Evolutionary conservation across 495 filamentous ascomycete species (phyloP), one percentile per base, ranked within the genome.

Genomic region (Hypomontagnella submonticulosa): DNA sequence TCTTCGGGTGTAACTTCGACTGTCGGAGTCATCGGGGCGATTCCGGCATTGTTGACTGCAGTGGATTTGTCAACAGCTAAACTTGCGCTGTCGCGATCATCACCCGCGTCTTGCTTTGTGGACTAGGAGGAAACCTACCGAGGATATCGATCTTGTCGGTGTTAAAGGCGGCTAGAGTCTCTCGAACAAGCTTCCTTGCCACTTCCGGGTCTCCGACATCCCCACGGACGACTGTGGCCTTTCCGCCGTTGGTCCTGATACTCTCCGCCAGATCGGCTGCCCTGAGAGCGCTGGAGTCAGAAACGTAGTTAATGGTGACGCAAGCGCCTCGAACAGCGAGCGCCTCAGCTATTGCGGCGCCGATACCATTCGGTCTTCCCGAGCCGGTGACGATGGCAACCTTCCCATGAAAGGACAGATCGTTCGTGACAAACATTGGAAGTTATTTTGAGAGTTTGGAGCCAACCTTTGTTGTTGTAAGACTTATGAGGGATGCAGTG

Each of bases 301-400:
- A 80, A 23, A 79, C 71, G 59, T 75, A 68, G 69, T 77, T 71
- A 55, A 76, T 54, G 16, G 51, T 61, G 19, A 83, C 79, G 38
- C 49, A 69, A 32, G 78, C 79, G 5, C 80, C 81, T 55, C 77
- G 72, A 2, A 68, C 60, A 36, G 79, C 77, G 4, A 84, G 70
- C 0, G 72, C 69, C 3, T 40, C n/a, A 10, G 78, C 81, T 43
- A 82, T 81, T 5, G 69, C 75, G 3, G 78, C 78, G 1, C 82
- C 81, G 33, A 84, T 83, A 23, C 81, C 82, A 50, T 69, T 80
- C 18, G 75, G 69, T 44, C 61, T 50, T 71, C 80, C 58, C 63
- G 77, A 81, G 15, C 82, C 82, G 6, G 82, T 86, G 57, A 86
- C 67, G 10, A 85, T 79, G 65, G 81, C 83, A 23, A 77, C 66